Evolutionary conservation across 2,329 filamentous ascomycete genomes (phyloP), one percentile per base, ranked within the genome.

Genomic region (Colletotrichum noveboracense): DNA sequence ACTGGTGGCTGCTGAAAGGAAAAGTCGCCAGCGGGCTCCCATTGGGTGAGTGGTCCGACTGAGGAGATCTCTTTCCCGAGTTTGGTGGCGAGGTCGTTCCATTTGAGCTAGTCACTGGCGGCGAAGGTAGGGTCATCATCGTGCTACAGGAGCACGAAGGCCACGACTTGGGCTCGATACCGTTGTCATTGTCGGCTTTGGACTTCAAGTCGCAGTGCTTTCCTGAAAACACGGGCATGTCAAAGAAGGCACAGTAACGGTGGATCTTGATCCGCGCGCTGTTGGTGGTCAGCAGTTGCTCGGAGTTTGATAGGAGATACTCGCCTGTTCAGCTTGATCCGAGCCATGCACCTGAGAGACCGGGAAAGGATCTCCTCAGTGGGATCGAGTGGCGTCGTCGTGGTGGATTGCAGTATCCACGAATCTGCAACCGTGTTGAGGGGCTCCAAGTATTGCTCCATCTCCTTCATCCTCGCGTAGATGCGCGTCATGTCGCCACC

Each of bases 211-310:
- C 88, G 79, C 88, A 90, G 77, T 89, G 86, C 70, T 87, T 88
- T 32, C 84, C 84, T 0, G 84, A 82, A 78, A 90, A 90, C 24
- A 90, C 83, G 4, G 88, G 88, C 7, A 86, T 81, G 76, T 90
- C 88, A 60, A 84, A 86, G 79, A 90, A 90, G 10, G 88, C 88
- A 76, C 85, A 86, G 78, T 89, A 89, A 2, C 88, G 85, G 76
- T 90, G 88, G 5, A 89, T 79, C 77, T 90, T 90, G 77, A 89
- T 89, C 16, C 88, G 82, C 13, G 88, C 88, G 79, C 88, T 89
- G 62, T 36, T 30, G 13, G 28, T n/a, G 5, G 48, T 67, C 32
- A 77, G 72, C 28, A 66, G 4, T 16, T 9, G 21, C 32, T 21
- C 66, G 38, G 24, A 14, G 52, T 34, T 13, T 14, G 38, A 26